A percentile compares a stretch with the other conserved stretches of the same genome.
These are phyloP conservation scores for Boletus subcaerulescens DNA, from an alignment of 768 basidiomycete species.

Conservation along the genomic window DNA sequence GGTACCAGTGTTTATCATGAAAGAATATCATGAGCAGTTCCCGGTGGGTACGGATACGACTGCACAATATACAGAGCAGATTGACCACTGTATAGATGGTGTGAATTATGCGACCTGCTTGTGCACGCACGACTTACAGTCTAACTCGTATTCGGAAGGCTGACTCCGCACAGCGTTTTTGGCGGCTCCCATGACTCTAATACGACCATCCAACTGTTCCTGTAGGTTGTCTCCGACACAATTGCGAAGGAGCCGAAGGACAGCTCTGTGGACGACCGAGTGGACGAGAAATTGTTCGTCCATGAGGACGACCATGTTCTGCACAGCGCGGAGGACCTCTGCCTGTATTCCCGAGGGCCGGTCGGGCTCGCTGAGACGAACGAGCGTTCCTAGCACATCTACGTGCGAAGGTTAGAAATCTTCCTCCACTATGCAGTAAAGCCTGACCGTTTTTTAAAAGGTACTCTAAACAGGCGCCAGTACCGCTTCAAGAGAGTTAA, in stretches of 20 bases:
- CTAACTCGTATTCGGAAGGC: slow-evolving; percentile 88
- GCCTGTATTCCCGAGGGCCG: slow-evolving; percentile 88
- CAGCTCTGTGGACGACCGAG: slow-evolving; percentile 84
- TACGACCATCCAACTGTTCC: slow-evolving; percentile 79
- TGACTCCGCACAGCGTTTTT: slow-evolving; percentile 60
- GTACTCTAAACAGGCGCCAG: slow-evolving; percentile 89
- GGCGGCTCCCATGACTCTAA: slow-evolving; percentile 81
- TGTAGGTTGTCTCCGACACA: slow-evolving; percentile 93
- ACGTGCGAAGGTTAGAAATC: not conserved
- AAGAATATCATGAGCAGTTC: slow-evolving; percentile 97
- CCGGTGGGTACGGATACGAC: slow-evolving; percentile 83
- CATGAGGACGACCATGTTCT: slow-evolving; percentile 87
- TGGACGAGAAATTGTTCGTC: slow-evolving; percentile 94
- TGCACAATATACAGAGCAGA: slow-evolving; percentile 88
- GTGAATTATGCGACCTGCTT: slow-evolving; percentile 2
- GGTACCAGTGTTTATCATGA: slow-evolving; percentile 89
- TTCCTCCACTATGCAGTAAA: not conserved
- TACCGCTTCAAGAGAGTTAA: slow-evolving; percentile 50
- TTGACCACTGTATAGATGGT: slow-evolving; percentile 68
- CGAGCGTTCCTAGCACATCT: slow-evolving; percentile 85
- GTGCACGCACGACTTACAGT: slow-evolving; percentile 52
- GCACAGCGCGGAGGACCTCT: slow-evolving; percentile 81
- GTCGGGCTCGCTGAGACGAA: slow-evolving; percentile 81
- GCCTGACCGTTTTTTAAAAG: slow-evolving; percentile 78
- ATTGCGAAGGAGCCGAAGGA: slow-evolving; percentile 77